phyloP scores from a whole-genome alignment of 1,139 yeast genomes.

The Pichia sp. region DNA sequence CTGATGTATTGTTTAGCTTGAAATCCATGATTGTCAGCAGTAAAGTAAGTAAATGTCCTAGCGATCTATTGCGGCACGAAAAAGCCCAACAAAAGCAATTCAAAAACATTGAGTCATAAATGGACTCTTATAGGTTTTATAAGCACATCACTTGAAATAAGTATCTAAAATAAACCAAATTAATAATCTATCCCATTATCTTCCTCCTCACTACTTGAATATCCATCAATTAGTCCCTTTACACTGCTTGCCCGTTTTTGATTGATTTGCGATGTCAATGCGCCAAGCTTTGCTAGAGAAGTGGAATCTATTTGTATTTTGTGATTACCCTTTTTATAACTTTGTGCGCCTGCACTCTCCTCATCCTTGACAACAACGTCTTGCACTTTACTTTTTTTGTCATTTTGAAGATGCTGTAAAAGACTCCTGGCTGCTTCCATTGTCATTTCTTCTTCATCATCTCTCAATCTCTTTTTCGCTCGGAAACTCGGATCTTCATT shows the following conservation, averaged over 20 bases:
- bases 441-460: slow-evolving; percentile 25
- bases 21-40: slow-evolving; percentile 48
- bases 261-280: background rate
- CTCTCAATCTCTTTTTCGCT: slow-evolving; percentile 48
- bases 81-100: slow-evolving; percentile 23
- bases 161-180: no score
- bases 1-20: slow-evolving; percentile 48
- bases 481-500: slow-evolving; percentile 79
- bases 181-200: background rate
- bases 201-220: slow-evolving; percentile 12
- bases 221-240: slow-evolving; percentile 6
- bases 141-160: no score
- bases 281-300: background rate
- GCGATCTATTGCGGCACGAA: slow-evolving; percentile 43
- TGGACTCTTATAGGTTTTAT: no score
- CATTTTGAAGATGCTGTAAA: slow-evolving; percentile 18
- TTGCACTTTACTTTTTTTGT: slow-evolving; percentile 11
- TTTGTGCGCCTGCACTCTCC: background rate
- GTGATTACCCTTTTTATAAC: background rate
- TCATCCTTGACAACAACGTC: background rate
- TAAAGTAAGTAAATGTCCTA: slow-evolving; percentile 44
- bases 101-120: slow-evolving; percentile 23
- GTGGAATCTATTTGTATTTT: background rate
- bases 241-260: background rate
- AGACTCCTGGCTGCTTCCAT: slow-evolving; percentile 29